Evolutionary conservation across 1,139 yeast genomes (phyloP).

Genomic region (Candida frijolesensis): DNA sequence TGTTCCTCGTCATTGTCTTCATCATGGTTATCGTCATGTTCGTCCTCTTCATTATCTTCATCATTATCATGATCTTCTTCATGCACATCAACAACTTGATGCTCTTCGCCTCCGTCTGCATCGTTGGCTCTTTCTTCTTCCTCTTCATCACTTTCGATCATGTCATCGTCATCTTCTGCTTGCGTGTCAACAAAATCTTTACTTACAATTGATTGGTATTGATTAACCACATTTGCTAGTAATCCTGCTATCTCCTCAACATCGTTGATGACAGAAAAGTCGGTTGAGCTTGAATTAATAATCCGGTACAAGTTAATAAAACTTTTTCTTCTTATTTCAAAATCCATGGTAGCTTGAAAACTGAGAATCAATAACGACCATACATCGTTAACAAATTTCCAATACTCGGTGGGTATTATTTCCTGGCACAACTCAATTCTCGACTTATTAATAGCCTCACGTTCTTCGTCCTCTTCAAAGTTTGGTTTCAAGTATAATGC

Average conservation of each 20-base stretch:
- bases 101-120: neutral
- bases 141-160: constrained; percentile 12
- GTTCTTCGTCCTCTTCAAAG: constrained; percentile 29
- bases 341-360: constrained; percentile 77
- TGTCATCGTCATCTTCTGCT: constrained; percentile 13
- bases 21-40: constrained; percentile 16
- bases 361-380: constrained; percentile 67
- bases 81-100: constrained; percentile 3
- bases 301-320: constrained; percentile 61
- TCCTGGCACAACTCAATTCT: constrained; percentile 29
- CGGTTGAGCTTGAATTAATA: constrained; percentile 31
- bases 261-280: constrained; percentile 23
- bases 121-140: constrained; percentile 12
- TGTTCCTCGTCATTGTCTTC: constrained; percentile 17
- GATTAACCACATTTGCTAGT: constrained; percentile 73
- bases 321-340: constrained; percentile 61
- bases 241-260: constrained; percentile 45
- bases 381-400: constrained; percentile 49
- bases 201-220: constrained; percentile 39
- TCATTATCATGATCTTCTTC: constrained; percentile 8
- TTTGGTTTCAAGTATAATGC: constrained; percentile 35
- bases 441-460: constrained; percentile 26
- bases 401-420: constrained; percentile 29
- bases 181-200: constrained; percentile 18
- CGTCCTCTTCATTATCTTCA: constrained; percentile 12